phyloP scores from a whole-genome alignment of 225 moss, liverwort and hornwort genomes.

The Pseudoscleropodium purum region DNA sequence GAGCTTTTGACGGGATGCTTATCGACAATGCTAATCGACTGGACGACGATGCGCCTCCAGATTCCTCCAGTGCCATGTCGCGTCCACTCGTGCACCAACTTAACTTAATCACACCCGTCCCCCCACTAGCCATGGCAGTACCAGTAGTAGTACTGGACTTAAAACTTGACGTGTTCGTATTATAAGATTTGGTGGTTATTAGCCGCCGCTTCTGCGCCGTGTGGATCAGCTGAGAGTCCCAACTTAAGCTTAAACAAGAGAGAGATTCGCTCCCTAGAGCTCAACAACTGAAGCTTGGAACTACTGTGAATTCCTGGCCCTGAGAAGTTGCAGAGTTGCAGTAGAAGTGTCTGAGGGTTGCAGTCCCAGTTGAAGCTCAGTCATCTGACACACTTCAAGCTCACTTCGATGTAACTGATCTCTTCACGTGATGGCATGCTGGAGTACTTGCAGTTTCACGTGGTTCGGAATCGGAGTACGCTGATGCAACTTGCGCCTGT shows the following conservation, averaged over 20 bases:
- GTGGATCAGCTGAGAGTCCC: neutral
- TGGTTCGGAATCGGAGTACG: neutral
- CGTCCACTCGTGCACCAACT: neutral
- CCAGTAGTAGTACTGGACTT: neutral
- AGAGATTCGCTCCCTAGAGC: neutral
- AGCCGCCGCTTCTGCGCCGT: neutral
- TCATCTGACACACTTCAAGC: neutral
- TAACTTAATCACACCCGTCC: neutral
- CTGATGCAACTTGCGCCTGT: neutral
- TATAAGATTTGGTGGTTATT: neutral
- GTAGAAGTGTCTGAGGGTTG: neutral
- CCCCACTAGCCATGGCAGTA: neutral
- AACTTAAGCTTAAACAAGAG: neutral
- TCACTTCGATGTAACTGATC: neutral
- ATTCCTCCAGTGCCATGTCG: neutral
- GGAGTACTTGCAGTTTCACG: neutral
- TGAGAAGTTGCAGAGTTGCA: neutral
- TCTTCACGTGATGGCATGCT: neutral
- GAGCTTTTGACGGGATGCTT: neutral
- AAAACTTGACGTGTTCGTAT: neutral
- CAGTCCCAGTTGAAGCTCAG: neutral
- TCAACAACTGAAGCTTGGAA: neutral
- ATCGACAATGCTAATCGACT: slow-evolving; percentile 6
- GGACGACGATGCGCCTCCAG: neutral
- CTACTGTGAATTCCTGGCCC: neutral